These are phyloP conservation scores for Trichosanthes cucumerina DNA, from an alignment of 306 rosid genomes.

Conservation along the genomic window DNA sequence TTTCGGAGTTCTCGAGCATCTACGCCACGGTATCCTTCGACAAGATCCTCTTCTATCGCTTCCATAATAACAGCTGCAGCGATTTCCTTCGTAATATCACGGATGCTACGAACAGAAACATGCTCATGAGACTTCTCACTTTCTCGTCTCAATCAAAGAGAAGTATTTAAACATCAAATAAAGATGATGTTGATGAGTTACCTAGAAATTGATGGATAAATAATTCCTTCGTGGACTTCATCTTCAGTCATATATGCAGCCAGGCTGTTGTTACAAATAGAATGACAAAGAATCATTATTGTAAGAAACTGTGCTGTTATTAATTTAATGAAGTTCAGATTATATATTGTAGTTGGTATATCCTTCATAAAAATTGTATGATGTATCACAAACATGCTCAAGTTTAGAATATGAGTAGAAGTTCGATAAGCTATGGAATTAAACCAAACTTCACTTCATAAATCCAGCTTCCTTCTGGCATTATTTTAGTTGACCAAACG, in stretches of 20 bases:
- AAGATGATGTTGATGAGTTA: slow-evolving; percentile 7
- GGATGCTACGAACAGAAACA: slow-evolving; percentile 52
- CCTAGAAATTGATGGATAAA: slow-evolving; percentile 93
- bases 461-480: neutral
- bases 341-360: neutral
- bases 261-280: slow-evolving; percentile 46
- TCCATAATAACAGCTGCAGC: slow-evolving; percentile 90
- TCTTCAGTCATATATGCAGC: slow-evolving; percentile 96
- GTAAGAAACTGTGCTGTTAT: neutral
- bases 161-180: slow-evolving; percentile 2
- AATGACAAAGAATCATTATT: neutral
- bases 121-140: slow-evolving; percentile 12
- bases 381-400: neutral
- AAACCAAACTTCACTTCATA: neutral
- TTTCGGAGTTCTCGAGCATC: slow-evolving; percentile 73
- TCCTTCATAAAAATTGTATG: neutral
- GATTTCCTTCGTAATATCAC: slow-evolving; percentile 85
- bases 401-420: neutral
- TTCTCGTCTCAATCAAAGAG: neutral
- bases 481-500: neutral
- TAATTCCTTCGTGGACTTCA: slow-evolving; percentile 67
- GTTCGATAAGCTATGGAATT: neutral
- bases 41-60: slow-evolving; percentile 84
- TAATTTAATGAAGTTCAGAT: neutral
- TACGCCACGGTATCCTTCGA: slow-evolving; percentile 73